phyloP scores from a whole-genome alignment of 2,329 filamentous ascomycete species.

The Chaetothyriales sp. region DNA sequence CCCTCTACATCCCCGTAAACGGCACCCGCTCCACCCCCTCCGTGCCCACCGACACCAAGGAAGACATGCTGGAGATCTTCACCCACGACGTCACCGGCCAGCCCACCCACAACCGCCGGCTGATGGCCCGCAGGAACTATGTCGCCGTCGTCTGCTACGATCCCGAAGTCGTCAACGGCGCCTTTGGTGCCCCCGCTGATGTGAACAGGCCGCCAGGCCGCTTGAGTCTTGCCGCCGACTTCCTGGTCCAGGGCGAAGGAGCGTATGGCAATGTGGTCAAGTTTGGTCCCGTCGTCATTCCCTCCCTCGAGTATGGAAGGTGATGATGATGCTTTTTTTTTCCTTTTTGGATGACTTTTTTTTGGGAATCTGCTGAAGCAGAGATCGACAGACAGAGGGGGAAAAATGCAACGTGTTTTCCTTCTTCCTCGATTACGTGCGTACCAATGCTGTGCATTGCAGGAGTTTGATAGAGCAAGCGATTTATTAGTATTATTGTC shows the following conservation, averaged over 20 bases:
- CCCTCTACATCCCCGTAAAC: constrained; percentile 80
- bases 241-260: constrained; percentile 60
- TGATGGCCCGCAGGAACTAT: constrained; percentile 91
- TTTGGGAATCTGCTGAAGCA: neutral
- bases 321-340: constrained; percentile 22
- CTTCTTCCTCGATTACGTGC: too few relatives aligned
- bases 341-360: neutral
- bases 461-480: neutral
- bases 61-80: constrained; percentile 99
- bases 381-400: neutral
- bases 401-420: too few relatives aligned
- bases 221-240: constrained; percentile 84
- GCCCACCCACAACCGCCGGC: constrained; percentile 67
- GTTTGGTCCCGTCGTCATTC: constrained; percentile 92
- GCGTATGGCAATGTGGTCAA: constrained; percentile 60
- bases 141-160: constrained; percentile 90
- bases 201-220: constrained; percentile 36
- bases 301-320: constrained; percentile 63
- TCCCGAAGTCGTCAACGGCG: constrained; percentile 55
- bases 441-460: neutral
- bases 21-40: constrained; percentile 57
- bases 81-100: constrained; percentile 81
- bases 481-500: neutral
- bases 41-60: constrained; percentile 74
- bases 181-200: constrained; percentile 25